Percentiles rank a stretch among this genome's conserved stretches.
Evolutionary conservation across 129 eudicot species (phyloP).

Genomic region (Deinandra increscens): DNA sequence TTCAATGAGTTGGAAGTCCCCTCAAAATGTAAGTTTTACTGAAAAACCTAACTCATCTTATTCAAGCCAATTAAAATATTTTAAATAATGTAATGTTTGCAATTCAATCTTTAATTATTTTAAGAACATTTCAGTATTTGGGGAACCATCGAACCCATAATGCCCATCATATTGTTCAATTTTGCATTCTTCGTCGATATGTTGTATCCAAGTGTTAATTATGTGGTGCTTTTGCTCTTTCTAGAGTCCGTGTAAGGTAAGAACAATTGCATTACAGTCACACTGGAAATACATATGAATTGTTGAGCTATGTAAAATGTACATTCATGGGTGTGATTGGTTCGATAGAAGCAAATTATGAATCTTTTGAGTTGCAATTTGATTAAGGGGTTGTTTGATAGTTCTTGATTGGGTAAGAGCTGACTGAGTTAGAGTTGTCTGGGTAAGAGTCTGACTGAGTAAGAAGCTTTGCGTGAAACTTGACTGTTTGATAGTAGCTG

Average conservation of each 20-base stretch:
- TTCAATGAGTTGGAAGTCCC: not conserved
- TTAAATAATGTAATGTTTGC: not conserved
- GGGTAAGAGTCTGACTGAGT: no score
- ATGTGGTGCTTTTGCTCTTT: not conserved
- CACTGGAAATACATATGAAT: constrained; percentile 26
- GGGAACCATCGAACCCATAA: not conserved
- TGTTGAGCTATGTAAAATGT: constrained; percentile 22
- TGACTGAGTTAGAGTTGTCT: no score
- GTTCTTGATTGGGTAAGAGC: no score
- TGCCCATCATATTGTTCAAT: not conserved
- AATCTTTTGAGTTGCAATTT: constrained; percentile 27
- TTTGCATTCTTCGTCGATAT: constrained; percentile 8
- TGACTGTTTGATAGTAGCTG: no score
- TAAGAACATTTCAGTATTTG: not conserved
- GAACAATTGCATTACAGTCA: not conserved
- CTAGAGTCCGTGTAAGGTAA: no score
- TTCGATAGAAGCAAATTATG: constrained; percentile 35
- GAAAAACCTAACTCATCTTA: not conserved
- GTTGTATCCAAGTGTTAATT: not conserved
- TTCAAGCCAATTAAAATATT: not conserved
- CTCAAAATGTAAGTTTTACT: not conserved
- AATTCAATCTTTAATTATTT: not conserved
- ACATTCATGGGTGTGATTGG: constrained; percentile 29
- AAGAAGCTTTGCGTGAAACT: no score
- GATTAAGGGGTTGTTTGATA: no score